Evolutionary conservation across 257 asterid species (phyloP), one percentile per base, ranked within the genome.

Genomic region (Plantago ovata): DNA sequence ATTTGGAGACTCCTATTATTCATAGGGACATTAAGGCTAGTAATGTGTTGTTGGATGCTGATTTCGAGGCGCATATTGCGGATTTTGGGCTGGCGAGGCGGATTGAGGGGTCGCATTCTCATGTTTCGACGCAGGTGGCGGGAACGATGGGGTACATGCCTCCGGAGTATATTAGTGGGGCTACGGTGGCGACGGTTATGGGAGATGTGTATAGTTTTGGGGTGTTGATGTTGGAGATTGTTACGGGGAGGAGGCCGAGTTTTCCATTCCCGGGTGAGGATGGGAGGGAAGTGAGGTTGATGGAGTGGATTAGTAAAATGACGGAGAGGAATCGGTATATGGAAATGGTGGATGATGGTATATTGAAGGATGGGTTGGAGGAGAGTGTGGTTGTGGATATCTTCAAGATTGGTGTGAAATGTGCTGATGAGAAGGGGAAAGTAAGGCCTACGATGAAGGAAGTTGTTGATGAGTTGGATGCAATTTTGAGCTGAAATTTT

Each of bases 71-170:
- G 9, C 92, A 86, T 55, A 79, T 90, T 13, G 97, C 97, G 1
- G 97, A 90, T 65, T 90, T 90, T 2, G 97, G 97, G 24, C 50
- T 90, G 67, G 97, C 97, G 0, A 68, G 97, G 28, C 52, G 75
- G 10, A 75, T 86, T 0, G 94, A 86, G 50, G 79, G 77, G 23
- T 69, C 95, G 23, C 87, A 77, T 44, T 64, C 92, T 4, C 95
- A 90, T 57, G 96, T 90, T 13, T 90, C 96, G 1, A 90, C 97
- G 3, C 96, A 84, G 67, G 85, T 84, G 56, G 96, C 96, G 0
- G 97, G 97, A 16, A 90, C 97, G 4, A 80, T 90, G 96, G 96
- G 97, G 33, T 90, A 90, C 71, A 82, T 90, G 87, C 97, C 97
- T 0, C 96, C 97, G 7, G 97, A 90, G 66, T 86, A 90, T 42